phyloP scores from a whole-genome alignment of 768 basidiomycete species.

The Chalciporus sphaerocephalus region DNA sequence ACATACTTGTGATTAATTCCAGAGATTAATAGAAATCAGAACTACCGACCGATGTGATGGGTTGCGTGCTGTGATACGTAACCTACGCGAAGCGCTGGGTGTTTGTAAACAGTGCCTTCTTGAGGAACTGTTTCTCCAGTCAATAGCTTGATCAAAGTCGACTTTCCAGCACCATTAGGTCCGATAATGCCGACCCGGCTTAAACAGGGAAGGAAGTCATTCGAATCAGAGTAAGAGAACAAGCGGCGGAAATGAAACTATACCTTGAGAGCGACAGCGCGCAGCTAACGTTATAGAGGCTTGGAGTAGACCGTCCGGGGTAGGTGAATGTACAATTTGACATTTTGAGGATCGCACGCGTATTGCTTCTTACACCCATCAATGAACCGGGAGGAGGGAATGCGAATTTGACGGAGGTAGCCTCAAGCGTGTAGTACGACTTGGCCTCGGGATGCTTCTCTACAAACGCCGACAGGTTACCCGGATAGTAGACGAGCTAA shows the following conservation, averaged over 20 bases:
- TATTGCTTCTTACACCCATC: constrained; percentile 96
- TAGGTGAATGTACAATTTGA: constrained; percentile 91
- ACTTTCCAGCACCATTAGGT: constrained; percentile 95
- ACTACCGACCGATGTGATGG: constrained; percentile 75
- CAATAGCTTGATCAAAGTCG: constrained; percentile 89
- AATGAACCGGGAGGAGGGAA: constrained; percentile 95
- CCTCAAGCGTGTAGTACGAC: constrained; percentile 94
- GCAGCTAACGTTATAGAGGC: constrained; percentile 84
- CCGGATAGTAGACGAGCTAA: constrained; percentile 88
- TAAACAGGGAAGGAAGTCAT: constrained; percentile 22
- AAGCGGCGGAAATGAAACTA: constrained; percentile 27
- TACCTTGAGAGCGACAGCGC: constrained; percentile 90
- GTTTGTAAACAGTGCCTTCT: constrained; percentile 88
- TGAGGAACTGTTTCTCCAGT: constrained; percentile 92
- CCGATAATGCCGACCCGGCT: constrained; percentile 91
- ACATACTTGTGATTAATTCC: constrained; percentile 21
- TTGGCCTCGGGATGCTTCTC: constrained; percentile 87
- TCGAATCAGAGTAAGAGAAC: constrained; percentile 10
- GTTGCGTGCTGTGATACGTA: constrained; percentile 99
- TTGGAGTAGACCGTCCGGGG: constrained; percentile 75
- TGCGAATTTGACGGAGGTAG: constrained; percentile 88
- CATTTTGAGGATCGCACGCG: constrained; percentile 92
- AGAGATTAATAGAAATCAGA: constrained; percentile 7
- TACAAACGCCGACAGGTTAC: constrained; percentile 89
- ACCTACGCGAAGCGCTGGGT: constrained; percentile 88